Evolutionary conservation across 148 eudicot species (phyloP).

Genomic region (Suaeda aralocaspica): DNA sequence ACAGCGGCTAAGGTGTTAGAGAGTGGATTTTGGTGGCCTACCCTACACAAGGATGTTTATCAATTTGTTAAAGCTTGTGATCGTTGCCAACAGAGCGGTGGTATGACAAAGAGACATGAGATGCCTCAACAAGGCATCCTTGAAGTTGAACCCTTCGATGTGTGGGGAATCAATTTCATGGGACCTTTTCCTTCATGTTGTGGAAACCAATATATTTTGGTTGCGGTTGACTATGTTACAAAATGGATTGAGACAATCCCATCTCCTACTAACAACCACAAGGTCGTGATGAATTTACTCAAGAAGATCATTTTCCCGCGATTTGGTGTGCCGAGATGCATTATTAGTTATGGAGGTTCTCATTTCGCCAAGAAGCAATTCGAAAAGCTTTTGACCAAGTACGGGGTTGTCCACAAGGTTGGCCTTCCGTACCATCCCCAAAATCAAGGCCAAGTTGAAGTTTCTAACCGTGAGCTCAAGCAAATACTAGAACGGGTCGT

Average conservation of each 20-base stretch:
- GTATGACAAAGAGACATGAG: not conserved
- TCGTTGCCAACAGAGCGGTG: not conserved
- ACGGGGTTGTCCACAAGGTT: not conserved
- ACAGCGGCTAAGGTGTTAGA: too few species aligned
- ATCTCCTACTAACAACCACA: not conserved
- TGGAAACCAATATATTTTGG: not conserved
- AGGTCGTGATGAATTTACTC: not conserved
- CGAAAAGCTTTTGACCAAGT: not conserved
- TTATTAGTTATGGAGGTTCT: not conserved
- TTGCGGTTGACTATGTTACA: not conserved
- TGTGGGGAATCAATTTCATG: not conserved
- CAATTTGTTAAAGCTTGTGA: not conserved
- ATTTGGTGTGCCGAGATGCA: not conserved
- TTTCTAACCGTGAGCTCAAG: not conserved
- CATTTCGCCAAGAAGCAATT: not conserved
- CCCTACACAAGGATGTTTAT: not conserved
- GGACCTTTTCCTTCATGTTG: not conserved
- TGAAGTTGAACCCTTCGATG: not conserved
- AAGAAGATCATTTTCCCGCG: not conserved
- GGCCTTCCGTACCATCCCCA: not conserved
- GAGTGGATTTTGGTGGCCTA: too few species aligned
- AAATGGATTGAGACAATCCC: not conserved
- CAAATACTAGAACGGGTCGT: too few species aligned
- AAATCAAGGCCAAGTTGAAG: not conserved
- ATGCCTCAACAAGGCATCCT: not conserved